These are phyloP conservation scores for Aurantiochytrium sp. DNA, from an alignment of 108 stramenopile species.

Conservation along the genomic window DNA sequence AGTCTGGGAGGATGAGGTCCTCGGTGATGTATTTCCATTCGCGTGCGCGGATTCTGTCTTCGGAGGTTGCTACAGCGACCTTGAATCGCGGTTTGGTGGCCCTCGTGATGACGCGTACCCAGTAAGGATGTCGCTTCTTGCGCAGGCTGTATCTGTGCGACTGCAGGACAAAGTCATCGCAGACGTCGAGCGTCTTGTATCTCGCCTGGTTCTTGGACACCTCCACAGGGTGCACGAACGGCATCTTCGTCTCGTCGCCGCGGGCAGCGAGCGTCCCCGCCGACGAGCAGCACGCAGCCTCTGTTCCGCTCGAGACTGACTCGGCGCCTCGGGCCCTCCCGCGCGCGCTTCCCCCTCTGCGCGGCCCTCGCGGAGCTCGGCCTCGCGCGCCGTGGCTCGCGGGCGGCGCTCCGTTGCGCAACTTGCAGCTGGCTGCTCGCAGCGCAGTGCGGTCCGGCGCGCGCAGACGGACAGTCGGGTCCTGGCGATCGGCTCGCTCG, in stretches of 20 bases:
- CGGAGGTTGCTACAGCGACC: not conserved
- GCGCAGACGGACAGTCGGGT: no score
- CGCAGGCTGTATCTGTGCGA: slow-evolving; percentile 11
- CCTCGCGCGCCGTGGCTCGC: no score
- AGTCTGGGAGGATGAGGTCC: not conserved
- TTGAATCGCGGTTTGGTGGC: not conserved
- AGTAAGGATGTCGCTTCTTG: not conserved
- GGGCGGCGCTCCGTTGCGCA: no score
- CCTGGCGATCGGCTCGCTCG: no score
- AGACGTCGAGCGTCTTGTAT: slow-evolving; percentile 4
- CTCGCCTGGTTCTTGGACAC: not conserved
- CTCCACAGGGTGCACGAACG: not conserved
- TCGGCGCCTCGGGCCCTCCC: no score
- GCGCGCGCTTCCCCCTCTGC: no score
- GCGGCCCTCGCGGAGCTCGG: no score
- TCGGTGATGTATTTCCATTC: slow-evolving; percentile 16
- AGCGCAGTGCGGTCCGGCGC: no score
- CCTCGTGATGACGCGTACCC: not conserved
- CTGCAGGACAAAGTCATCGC: not conserved
- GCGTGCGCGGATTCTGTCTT: not conserved
- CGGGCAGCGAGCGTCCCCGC: no score
- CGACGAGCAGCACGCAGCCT: no score
- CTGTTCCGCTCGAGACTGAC: no score
- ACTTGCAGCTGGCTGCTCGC: no score
- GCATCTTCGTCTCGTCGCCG: not conserved